These are phyloP conservation scores for Letharia lupina DNA, from an alignment of 495 filamentous ascomycete genomes.

Conservation along the genomic window DNA sequence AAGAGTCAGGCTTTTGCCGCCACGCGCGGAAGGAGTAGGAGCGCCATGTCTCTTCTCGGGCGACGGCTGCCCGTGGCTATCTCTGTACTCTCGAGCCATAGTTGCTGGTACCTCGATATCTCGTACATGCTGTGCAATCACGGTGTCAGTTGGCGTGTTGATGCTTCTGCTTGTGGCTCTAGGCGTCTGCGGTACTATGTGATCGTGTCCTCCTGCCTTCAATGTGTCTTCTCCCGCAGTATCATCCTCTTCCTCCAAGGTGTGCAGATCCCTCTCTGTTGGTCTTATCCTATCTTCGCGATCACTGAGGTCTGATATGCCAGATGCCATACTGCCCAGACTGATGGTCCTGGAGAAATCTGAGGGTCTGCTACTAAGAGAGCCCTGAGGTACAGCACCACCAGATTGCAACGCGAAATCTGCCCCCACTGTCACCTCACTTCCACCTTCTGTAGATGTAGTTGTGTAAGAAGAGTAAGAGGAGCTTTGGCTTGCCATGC, in stretches of 20 bases:
- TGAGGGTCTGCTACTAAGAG: conserved; percentile 38
- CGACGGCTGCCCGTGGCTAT: conserved; percentile 46
- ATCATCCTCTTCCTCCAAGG: conserved; percentile 52
- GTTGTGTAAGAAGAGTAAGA: conserved; percentile 68
- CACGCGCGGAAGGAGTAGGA: conserved; percentile 47
- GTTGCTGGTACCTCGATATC: conserved; percentile 87
- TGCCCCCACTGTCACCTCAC: conserved; percentile 65
- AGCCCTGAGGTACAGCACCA: conserved; percentile 59
- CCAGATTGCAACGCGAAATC: conserved; percentile 83
- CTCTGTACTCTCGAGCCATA: conserved; percentile 73
- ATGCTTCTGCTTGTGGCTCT: conserved; percentile 35
- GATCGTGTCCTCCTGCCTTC: conserved; percentile 35
- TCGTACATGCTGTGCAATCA: conserved; percentile 76
- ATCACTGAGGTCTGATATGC: conserved; percentile 69
- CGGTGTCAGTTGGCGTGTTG: conserved; percentile 70
- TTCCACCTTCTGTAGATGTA: conserved; percentile 50
- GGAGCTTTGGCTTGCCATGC: conserved; percentile 68
- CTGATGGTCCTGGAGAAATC: conserved; percentile 71
- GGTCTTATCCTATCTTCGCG: conserved; percentile 39
- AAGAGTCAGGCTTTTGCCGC: conserved; percentile 77
- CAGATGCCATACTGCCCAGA: conserved; percentile 91
- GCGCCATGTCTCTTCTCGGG: conserved; percentile 46
- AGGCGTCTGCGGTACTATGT: conserved; percentile 36
- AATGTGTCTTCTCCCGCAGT: conserved; percentile 34
- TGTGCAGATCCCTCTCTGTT: conserved; percentile 47